phyloP scores from a whole-genome alignment of 2,329 filamentous ascomycete species.

The Pseudonectria foliicola region DNA sequence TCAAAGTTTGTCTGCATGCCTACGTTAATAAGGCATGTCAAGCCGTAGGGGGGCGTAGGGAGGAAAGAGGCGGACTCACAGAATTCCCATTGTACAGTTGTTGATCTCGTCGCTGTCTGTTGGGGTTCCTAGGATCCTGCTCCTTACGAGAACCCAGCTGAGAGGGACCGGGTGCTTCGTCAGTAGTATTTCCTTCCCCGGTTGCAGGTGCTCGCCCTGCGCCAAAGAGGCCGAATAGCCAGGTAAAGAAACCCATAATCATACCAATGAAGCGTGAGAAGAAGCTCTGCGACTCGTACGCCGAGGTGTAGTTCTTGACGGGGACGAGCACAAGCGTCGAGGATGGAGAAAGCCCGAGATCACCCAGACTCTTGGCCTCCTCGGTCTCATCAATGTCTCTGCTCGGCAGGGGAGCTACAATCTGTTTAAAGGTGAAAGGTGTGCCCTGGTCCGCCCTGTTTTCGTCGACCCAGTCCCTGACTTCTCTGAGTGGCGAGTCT shows the following conservation, averaged over 20 bases:
- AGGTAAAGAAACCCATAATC: constrained; percentile 28
- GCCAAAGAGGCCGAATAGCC: constrained; percentile 28
- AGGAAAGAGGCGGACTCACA: constrained; percentile 40
- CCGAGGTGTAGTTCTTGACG: constrained; percentile 41
- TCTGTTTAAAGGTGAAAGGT: constrained; percentile 78
- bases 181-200: not conserved
- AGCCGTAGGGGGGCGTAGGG: not conserved
- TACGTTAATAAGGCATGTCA: constrained; percentile 19
- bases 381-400: constrained; percentile 67
- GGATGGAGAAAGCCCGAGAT: constrained; percentile 68
- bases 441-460: constrained; percentile 47
- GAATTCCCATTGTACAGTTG: constrained; percentile 92
- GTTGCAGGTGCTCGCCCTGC: constrained; percentile 8
- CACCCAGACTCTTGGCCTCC: constrained; percentile 59
- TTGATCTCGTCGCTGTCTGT: constrained; percentile 48
- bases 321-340: constrained; percentile 79
- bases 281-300: constrained; percentile 30
- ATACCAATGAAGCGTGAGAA: constrained; percentile 24
- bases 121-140: constrained; percentile 36
- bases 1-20: constrained; percentile 58
- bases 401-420: constrained; percentile 72
- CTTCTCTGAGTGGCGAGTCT: constrained; percentile 55
- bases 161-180: constrained; percentile 8
- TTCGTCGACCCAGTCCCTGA: constrained; percentile 72
- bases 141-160: constrained; percentile 19